phyloP scores from a whole-genome alignment of 75 land plant genomes.

The Cryptomeria japonica region DNA sequence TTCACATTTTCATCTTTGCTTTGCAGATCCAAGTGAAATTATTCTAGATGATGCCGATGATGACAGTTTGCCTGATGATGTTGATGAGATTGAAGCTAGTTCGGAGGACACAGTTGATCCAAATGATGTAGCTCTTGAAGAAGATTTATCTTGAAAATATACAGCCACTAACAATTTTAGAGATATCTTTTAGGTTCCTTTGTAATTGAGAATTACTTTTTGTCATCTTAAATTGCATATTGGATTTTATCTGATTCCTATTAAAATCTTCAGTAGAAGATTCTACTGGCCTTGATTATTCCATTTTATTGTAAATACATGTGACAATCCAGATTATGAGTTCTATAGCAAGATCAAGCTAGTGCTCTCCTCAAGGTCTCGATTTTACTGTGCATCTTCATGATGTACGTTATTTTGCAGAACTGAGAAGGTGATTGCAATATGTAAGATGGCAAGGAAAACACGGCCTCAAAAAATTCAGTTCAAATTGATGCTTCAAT shows the following conservation, averaged over 20 bases:
- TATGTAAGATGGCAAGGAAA: neutral
- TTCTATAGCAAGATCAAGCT: neutral
- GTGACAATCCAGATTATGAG: neutral
- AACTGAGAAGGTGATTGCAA: neutral
- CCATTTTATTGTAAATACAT: neutral
- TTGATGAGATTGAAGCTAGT: slow-evolving; percentile 5
- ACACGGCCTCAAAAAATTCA: neutral
- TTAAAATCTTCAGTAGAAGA: neutral
- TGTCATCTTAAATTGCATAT: neutral
- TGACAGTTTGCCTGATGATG: slow-evolving; percentile 4
- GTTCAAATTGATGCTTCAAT: neutral
- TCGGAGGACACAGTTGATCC: neutral
- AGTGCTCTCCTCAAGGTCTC: neutral
- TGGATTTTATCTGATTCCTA: neutral
- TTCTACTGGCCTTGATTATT: neutral
- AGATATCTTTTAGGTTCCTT: neutral
- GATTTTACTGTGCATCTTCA: neutral
- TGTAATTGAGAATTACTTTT: neutral
- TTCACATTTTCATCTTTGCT: neutral
- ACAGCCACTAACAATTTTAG: neutral
- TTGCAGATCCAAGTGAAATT: slow-evolving; percentile 3
- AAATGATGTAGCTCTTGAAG: slow-evolving; percentile 3
- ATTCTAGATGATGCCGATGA: neutral
- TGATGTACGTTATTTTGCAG: neutral
- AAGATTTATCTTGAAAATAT: neutral